Evolutionary conservation across 257 asterid genomes (phyloP).

Genomic region (Lycium barbarum): DNA sequence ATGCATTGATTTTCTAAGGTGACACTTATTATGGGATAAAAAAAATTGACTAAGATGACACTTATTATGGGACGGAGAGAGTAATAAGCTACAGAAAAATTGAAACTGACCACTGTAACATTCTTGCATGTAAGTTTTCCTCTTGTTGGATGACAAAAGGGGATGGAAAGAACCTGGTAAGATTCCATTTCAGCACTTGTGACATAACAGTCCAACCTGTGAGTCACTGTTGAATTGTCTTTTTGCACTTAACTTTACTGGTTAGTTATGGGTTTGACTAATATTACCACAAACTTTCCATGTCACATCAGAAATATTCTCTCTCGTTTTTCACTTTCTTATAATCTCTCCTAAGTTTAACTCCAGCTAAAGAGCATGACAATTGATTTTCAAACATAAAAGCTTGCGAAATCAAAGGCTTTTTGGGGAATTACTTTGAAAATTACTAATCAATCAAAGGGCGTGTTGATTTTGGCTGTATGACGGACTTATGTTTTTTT

Average conservation of each 20-base stretch:
- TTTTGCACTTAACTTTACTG: constrained; percentile 12
- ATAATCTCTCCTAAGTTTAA: not conserved
- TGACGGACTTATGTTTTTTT: too few species aligned
- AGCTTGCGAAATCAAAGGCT: constrained; percentile 26
- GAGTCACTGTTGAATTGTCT: not conserved
- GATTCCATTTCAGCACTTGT: not conserved
- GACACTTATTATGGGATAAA: too few species aligned
- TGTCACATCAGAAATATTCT: not conserved
- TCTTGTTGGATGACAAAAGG: not conserved
- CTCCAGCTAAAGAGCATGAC: not conserved
- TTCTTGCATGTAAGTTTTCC: not conserved
- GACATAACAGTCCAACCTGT: constrained; percentile 8
- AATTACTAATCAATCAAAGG: not conserved
- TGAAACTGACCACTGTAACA: not conserved
- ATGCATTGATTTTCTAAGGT: too few species aligned
- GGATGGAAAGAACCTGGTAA: not conserved
- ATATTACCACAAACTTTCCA: not conserved
- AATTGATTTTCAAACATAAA: not conserved
- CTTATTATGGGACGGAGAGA: too few species aligned
- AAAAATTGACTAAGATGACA: too few species aligned
- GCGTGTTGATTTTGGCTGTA: not conserved
- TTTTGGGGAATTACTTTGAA: constrained; percentile 5
- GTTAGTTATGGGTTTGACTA: constrained; percentile 1
- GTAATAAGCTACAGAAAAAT: not conserved
- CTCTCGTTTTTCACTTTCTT: not conserved